Conservation (phyloP, 1,284 basidiomycete species). For the Xerocomus amazonicus region DNA sequence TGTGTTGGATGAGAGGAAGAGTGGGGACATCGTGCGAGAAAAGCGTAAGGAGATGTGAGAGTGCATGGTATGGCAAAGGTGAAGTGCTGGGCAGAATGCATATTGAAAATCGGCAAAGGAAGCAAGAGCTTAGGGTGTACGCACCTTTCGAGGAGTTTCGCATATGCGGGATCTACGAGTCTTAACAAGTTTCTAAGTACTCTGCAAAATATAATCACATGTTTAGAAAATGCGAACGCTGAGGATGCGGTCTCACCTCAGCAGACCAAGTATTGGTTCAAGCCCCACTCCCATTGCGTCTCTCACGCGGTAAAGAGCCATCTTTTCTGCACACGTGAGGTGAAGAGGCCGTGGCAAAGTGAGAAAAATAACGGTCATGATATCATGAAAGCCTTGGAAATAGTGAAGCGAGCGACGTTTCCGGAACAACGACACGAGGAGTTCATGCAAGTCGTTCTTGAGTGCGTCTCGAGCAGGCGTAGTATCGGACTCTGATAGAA, state of each 20-base stretch:
- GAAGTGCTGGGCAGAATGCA: constrained; percentile 40
- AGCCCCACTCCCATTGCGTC: constrained; percentile 87
- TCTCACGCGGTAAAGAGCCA: constrained; percentile 79
- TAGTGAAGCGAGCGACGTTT: constrained; percentile 73
- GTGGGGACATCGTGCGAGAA: constrained; percentile 90
- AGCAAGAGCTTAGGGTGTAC: constrained; percentile 20
- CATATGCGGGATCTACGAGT: constrained; percentile 68
- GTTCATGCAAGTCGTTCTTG: constrained; percentile 65
- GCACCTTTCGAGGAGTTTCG: constrained; percentile 63
- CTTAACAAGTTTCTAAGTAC: constrained; percentile 68
- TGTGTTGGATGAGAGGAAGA: constrained; percentile 77
- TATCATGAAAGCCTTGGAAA: constrained; percentile 96
- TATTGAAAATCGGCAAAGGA: constrained; percentile 2
- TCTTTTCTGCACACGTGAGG: constrained; percentile 58
- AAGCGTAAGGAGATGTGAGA: constrained; percentile 87
- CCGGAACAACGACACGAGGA: constrained; percentile 76
- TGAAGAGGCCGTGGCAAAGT: constrained; percentile 65
- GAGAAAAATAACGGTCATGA: constrained; percentile 81
- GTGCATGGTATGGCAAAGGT: constrained; percentile 80
- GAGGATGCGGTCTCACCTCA: constrained; percentile 49
- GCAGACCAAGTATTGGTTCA: constrained; percentile 80
- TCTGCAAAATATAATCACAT: constrained; percentile 34
- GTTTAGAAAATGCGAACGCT: background rate
- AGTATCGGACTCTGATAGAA: constrained; percentile 24
- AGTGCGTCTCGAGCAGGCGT: constrained; percentile 39